These are phyloP conservation scores for Halteria grandinella DNA, from an alignment of 73 alveolate species.

Conservation along the genomic window DNA sequence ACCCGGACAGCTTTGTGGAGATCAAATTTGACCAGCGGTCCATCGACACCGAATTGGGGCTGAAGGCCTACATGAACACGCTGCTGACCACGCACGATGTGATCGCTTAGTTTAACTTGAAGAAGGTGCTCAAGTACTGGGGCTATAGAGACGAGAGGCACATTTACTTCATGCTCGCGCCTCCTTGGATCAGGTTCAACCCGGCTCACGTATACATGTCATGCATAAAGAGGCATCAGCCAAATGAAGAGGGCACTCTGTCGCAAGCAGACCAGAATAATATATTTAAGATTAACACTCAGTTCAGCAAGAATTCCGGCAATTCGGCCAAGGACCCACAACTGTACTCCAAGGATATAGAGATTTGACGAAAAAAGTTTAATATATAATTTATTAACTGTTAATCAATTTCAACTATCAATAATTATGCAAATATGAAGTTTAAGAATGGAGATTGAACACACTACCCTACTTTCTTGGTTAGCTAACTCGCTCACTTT, in stretches of 20 bases:
- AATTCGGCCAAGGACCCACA: slow-evolving; percentile 36
- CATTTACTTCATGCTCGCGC: slow-evolving; percentile 66
- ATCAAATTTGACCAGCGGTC: slow-evolving; percentile 60
- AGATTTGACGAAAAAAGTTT: too few relatives aligned
- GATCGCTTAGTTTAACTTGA: slow-evolving; percentile 53
- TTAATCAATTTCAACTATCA: too few relatives aligned
- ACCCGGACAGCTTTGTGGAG: slow-evolving; percentile 65
- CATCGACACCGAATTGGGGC: slow-evolving; percentile 67
- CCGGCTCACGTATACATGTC: slow-evolving; percentile 49
- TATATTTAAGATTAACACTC: neutral
- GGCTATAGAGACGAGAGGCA: slow-evolving; percentile 66
- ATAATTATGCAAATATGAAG: too few relatives aligned
- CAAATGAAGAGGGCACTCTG: neutral
- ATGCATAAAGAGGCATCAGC: slow-evolving; percentile 9
- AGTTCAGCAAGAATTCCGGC: neutral
- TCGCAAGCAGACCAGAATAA: neutral
- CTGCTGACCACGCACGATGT: slow-evolving; percentile 64
- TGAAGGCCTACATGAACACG: slow-evolving; percentile 66
- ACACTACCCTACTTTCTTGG: too few relatives aligned
- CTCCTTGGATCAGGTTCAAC: slow-evolving; percentile 61
- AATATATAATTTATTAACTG: too few relatives aligned
- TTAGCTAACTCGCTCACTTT: too few relatives aligned
- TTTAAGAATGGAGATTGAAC: too few relatives aligned
- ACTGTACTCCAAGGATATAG: slow-evolving; percentile 45
- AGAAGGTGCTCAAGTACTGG: slow-evolving; percentile 61